phyloP scores from a whole-genome alignment of 1,284 basidiomycete species.

The Cryptococcus sp. region DNA sequence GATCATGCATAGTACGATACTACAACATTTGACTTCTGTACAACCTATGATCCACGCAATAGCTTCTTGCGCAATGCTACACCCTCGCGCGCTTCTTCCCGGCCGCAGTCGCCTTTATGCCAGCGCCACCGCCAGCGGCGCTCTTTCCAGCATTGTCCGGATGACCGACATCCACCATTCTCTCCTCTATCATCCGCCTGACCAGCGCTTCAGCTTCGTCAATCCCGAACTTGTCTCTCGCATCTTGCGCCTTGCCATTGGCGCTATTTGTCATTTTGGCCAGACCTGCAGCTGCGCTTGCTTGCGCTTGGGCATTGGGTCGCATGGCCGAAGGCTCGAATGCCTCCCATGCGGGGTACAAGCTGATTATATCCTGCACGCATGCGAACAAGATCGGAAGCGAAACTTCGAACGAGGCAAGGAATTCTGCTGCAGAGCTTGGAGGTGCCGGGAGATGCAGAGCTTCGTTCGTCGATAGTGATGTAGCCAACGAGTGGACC shows the following conservation, averaged over 20 bases:
- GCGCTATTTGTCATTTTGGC: conserved; percentile 23
- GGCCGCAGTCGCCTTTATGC: neutral
- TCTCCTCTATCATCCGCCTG: conserved; percentile 67
- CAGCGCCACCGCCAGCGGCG: conserved; percentile 1
- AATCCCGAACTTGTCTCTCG: conserved; percentile 45
- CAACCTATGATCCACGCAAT: no score
- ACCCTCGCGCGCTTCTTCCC: conserved; percentile 27
- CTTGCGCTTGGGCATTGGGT: conserved; percentile 54
- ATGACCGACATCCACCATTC: conserved; percentile 64
- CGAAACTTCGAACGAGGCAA: conserved; percentile 82
- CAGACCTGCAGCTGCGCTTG: conserved; percentile 55
- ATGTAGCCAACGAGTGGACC: conserved; percentile 55
- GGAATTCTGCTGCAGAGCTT: conserved; percentile 60
- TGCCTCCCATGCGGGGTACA: conserved; percentile 84
- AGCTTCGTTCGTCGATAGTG: conserved; percentile 40
- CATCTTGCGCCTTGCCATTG: conserved; percentile 18
- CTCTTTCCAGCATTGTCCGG: conserved; percentile 47
- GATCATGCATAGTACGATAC: neutral
- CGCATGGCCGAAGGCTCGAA: conserved; percentile 55
- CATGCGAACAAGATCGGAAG: conserved; percentile 79
- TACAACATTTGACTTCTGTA: no score
- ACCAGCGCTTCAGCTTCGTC: conserved; percentile 56
- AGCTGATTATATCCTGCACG: conserved; percentile 82
- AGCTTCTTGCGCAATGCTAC: neutral
- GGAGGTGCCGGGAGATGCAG: conserved; percentile 41